Base-by-base conservation (phyloP, 2,329 filamentous ascomycete species). In the Penicillium sp. region DNA sequence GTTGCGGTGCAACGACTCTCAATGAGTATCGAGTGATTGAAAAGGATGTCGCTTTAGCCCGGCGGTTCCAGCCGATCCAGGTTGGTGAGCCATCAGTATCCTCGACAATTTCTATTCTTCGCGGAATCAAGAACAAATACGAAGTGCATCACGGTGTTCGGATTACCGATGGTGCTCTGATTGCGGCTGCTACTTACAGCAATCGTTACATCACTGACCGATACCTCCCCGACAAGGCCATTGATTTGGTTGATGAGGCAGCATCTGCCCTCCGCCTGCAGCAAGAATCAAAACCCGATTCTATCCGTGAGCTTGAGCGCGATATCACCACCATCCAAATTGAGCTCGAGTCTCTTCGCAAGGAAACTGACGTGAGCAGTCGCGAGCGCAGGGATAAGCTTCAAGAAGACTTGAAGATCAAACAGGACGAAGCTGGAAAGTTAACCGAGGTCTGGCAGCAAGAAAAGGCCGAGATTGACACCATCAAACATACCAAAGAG, bases 241-340 rank as follows among this genome's bases (percentile, higher is more conserved):
- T 98, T 47, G 92, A 96, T 61, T 67, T 96, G 11, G 92, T 98
- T 62, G 92, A 96, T 49, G 92, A 96, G 66, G 92, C 92, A 7
- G 89, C 90, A 1, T 93, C 85, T 43, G 87, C 88, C 14, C 70
- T 96, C 7, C 80, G 93, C 30, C 68, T 96, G 20, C 90, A 96
- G 58, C 92, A 96, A 64, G 92, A 98, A 64, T 95, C 87, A 53
- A 96, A 95, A 54, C 92, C 92, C 0, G 92, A 96, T 52, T 81
- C 90, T 6, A 95, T 98, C 22, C 86, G 93, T 68, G 80, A 84
- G 34, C 77, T 96, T 1, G 90, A 96, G 55, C 85, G 93, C 45
- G 86, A 89, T 56, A 95, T 96, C 43, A 93, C 95, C 79, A 96
- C 90, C 0, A 87, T 96, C 10, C 90, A 95, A 59, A 96, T 98